Evolutionary conservation across 129 eudicot species (phyloP).

Genomic region (Ambrosia artemisiifolia): DNA sequence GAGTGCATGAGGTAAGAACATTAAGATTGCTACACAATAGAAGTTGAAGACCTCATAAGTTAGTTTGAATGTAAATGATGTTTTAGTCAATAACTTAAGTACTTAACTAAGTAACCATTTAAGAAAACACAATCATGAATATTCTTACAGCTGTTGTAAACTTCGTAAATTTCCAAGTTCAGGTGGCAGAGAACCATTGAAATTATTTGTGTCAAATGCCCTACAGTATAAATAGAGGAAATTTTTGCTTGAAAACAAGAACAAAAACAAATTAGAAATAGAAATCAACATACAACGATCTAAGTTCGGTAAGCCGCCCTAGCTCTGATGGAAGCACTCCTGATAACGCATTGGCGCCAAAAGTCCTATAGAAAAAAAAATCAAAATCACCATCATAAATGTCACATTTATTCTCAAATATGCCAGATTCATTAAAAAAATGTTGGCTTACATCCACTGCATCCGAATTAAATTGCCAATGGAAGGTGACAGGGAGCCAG

Average conservation of each 20-base stretch:
- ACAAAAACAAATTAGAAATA: not conserved
- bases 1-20: too few species aligned
- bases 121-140: not conserved
- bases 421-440: not conserved
- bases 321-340: slow-evolving; percentile 65
- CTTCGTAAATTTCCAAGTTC: slow-evolving; percentile 53
- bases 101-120: not conserved
- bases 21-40: too few species aligned
- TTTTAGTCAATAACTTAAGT: not conserved
- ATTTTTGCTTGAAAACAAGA: not conserved
- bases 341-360: slow-evolving; percentile 70
- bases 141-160: slow-evolving; percentile 53
- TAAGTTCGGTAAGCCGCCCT: slow-evolving; percentile 54
- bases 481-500: slow-evolving; percentile 64
- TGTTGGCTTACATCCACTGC: slow-evolving; percentile 61
- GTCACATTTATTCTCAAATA: not conserved
- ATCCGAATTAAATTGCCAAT: slow-evolving; percentile 59
- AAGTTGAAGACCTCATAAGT: too few species aligned
- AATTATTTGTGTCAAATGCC: slow-evolving; percentile 51
- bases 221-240: slow-evolving; percentile 29
- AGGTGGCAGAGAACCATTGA: slow-evolving; percentile 65
- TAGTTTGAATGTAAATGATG: too few species aligned
- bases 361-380: slow-evolving; percentile 26
- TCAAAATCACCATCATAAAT: not conserved
- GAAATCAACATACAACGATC: slow-evolving; percentile 7